Evolutionary conservation across 2,329 filamentous ascomycete genomes (phyloP).

Genomic region (Tolypocladium guangdongense): DNA sequence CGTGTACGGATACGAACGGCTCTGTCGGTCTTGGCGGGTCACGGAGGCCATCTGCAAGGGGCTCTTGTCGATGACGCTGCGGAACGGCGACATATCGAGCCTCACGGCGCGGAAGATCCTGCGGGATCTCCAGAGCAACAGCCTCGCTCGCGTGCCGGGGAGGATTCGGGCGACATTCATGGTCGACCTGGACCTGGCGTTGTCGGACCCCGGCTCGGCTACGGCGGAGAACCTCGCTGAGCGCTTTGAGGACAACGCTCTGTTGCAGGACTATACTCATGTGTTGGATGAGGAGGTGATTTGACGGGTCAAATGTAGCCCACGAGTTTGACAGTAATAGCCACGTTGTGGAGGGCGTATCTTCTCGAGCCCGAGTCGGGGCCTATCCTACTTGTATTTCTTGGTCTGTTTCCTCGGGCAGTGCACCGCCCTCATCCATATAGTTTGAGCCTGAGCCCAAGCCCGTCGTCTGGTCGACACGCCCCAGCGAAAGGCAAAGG

Average conservation of each 20-base stretch:
- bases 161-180: constrained; percentile 24
- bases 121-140: constrained; percentile 14
- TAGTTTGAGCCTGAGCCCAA: too few species aligned
- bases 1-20: constrained; percentile 22
- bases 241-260: constrained; percentile 20
- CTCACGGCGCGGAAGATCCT: constrained; percentile 20
- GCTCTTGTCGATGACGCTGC: constrained; percentile 19
- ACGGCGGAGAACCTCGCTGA: constrained; percentile 21
- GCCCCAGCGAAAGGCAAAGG: too few species aligned
- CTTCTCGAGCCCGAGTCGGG: too few species aligned
- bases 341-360: too few species aligned
- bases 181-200: constrained; percentile 23
- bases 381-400: constrained; percentile 10
- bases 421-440: too few species aligned
- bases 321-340: too few species aligned
- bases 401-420: too few species aligned
- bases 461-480: too few species aligned
- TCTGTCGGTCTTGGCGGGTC: constrained; percentile 19
- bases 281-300: constrained; percentile 5
- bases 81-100: constrained; percentile 15
- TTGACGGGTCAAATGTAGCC: too few species aligned
- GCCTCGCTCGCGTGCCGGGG: constrained; percentile 8
- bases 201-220: constrained; percentile 21
- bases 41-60: constrained; percentile 18
- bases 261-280: constrained; percentile 21